phyloP scores from a whole-genome alignment of 1,284 basidiomycete species.

The Caloboletus inedulis region DNA sequence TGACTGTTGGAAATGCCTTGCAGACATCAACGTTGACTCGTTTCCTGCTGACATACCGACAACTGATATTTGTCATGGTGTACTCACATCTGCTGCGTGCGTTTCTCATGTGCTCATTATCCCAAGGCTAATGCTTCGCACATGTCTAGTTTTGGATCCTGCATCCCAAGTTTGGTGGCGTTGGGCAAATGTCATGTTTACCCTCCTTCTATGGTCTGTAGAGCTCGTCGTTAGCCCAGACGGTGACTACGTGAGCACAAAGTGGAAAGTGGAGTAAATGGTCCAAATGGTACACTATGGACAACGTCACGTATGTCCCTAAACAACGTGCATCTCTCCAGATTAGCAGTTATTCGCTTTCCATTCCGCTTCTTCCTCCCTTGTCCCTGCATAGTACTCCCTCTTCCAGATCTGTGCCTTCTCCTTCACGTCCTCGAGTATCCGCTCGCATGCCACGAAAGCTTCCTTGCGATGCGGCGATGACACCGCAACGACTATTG shows the following conservation, averaged over 20 bases:
- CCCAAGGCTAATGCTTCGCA: not conserved
- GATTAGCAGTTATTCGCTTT: conserved; percentile 54
- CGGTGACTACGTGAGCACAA: conserved; percentile 64
- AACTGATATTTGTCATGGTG: conserved; percentile 79
- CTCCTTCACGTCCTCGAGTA: conserved; percentile 81
- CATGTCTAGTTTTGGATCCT: conserved; percentile 63
- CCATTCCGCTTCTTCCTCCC: conserved; percentile 65
- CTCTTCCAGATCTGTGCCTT: conserved; percentile 88
- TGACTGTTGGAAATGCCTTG: conserved; percentile 9
- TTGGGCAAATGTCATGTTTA: conserved; percentile 85
- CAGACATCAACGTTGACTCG: conserved; percentile 73
- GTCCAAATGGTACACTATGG: conserved; percentile 8
- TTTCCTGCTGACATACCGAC: conserved; percentile 75
- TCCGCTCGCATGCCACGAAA: conserved; percentile 75
- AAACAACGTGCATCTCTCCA: conserved; percentile 8
- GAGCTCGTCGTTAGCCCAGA: conserved; percentile 77
- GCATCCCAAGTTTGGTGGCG: conserved; percentile 89
- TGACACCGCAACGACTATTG: conserved; percentile 82
- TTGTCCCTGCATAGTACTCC: conserved; percentile 74
- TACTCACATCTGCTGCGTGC: conserved; percentile 77
- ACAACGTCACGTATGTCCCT: conserved; percentile 8
- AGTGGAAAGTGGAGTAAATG: conserved; percentile 74
- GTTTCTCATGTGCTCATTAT: conserved; percentile 29
- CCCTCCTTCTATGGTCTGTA: conserved; percentile 74
- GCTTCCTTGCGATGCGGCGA: conserved; percentile 83